phyloP scores from a whole-genome alignment of 495 filamentous ascomycete genomes.

The Penicillium alfredii region DNA sequence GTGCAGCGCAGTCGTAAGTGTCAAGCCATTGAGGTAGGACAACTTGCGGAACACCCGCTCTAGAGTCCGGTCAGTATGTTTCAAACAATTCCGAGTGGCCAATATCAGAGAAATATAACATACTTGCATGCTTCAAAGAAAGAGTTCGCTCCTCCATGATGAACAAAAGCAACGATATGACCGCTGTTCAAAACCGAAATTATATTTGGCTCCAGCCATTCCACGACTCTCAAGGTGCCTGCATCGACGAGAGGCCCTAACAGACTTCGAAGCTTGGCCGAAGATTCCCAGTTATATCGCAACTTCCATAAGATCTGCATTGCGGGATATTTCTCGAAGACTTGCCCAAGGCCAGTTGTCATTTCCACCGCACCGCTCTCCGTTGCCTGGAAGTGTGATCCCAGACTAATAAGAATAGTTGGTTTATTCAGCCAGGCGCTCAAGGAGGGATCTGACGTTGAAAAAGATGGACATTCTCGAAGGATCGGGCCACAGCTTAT shows the following conservation, averaged over 20 bases:
- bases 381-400: slow-evolving; percentile 34
- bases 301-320: slow-evolving; percentile 48
- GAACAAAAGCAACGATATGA: slow-evolving; percentile 33
- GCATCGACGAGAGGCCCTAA: not conserved
- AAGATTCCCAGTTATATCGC: not conserved
- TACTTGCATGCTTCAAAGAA: slow-evolving; percentile 37
- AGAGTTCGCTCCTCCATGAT: slow-evolving; percentile 42
- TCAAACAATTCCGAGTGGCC: not conserved
- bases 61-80: slow-evolving; percentile 11
- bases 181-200: slow-evolving; percentile 30
- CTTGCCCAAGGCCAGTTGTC: slow-evolving; percentile 26
- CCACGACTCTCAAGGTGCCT: slow-evolving; percentile 19
- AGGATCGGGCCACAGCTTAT: slow-evolving; percentile 44
- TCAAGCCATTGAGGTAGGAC: slow-evolving; percentile 41
- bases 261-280: not conserved
- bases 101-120: slow-evolving; percentile 5
- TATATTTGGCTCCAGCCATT: slow-evolving; percentile 36
- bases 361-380: slow-evolving; percentile 34
- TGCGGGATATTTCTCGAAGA: slow-evolving; percentile 23
- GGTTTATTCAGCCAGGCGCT: slow-evolving; percentile 42
- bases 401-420: slow-evolving; percentile 47
- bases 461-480: slow-evolving; percentile 25
- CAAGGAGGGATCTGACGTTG: slow-evolving; percentile 37
- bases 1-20: slow-evolving; percentile 34
- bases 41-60: slow-evolving; percentile 39